phyloP scores from a whole-genome alignment of 306 rosid genomes.

The Medicago arabica region DNA sequence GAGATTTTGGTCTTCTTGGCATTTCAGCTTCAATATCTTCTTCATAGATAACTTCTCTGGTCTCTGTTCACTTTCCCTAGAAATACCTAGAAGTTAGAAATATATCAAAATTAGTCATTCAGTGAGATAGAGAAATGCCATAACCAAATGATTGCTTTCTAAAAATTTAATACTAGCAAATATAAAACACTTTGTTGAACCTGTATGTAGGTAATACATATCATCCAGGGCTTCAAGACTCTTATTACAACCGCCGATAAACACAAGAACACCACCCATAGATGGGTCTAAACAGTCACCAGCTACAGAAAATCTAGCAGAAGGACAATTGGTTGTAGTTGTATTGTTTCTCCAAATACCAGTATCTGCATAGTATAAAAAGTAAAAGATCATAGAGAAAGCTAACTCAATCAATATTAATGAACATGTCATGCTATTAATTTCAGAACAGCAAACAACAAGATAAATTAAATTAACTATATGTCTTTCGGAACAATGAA shows the following conservation, averaged over 20 bases:
- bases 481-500: constrained; percentile 8
- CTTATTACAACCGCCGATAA: constrained; percentile 96
- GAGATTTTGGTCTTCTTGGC: constrained; percentile 89
- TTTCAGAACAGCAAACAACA: constrained; percentile 30
- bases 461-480: neutral
- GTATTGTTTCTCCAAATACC: constrained; percentile 84
- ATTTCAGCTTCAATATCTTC: constrained; percentile 91
- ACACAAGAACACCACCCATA: constrained; percentile 81
- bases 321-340: constrained; percentile 71
- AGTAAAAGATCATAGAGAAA: constrained; percentile 35
- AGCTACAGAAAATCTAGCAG: constrained; percentile 93
- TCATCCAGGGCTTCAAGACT: constrained; percentile 94
- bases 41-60: constrained; percentile 87
- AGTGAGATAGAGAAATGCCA: constrained; percentile 34
- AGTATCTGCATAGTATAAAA: constrained; percentile 65
- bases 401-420: constrained; percentile 22
- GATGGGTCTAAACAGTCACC: constrained; percentile 92
- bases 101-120: constrained; percentile 37
- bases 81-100: constrained; percentile 67
- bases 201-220: constrained; percentile 91
- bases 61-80: constrained; percentile 72
- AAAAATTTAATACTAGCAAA: constrained; percentile 22
- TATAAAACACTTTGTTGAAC: constrained; percentile 49
- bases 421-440: constrained; percentile 20
- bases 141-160: constrained; percentile 18